Evolutionary conservation across 163 green algal species (phyloP).

Genomic region (Volvox carteri): DNA sequence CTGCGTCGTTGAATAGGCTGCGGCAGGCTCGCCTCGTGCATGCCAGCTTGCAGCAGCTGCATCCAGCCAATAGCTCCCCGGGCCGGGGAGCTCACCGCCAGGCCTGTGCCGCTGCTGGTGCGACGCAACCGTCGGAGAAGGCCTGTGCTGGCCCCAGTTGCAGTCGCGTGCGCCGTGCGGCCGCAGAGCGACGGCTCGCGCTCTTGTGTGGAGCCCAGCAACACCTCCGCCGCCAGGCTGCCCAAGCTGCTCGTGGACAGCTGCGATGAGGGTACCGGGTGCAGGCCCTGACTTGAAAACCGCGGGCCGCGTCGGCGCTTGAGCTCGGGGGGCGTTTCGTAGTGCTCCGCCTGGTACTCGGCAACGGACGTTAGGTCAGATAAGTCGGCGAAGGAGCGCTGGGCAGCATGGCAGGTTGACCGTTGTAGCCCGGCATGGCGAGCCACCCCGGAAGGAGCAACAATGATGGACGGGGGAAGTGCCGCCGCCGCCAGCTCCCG

Average conservation of each 20-base stretch:
- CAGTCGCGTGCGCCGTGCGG: too few species aligned
- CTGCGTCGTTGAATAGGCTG: slow-evolving; percentile 8
- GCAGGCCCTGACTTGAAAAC: not conserved
- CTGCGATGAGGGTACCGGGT: not conserved
- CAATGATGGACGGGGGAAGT: not conserved
- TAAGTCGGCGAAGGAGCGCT: slow-evolving; percentile 31
- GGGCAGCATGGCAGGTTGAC: not conserved
- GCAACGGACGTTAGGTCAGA: slow-evolving; percentile 25
- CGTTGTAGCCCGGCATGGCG: not conserved
- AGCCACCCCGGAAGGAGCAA: not conserved
- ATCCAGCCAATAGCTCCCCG: not conserved
- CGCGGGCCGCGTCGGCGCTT: slow-evolving; percentile 26
- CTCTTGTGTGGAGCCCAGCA: slow-evolving; percentile 13
- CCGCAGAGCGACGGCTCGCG: not conserved
- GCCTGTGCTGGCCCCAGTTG: not conserved
- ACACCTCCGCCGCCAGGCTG: not conserved
- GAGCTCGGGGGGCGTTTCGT: not conserved
- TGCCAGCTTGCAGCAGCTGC: not conserved
- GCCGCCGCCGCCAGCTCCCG: slow-evolving; percentile 12
- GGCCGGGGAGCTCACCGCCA: not conserved
- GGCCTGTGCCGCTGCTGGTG: slow-evolving; percentile 27
- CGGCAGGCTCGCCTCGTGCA: not conserved
- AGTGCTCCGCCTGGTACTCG: not conserved
- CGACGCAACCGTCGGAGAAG: slow-evolving; percentile 1
- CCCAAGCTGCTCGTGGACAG: not conserved